A percentile compares a stretch with the other conserved stretches of the same genome.
Evolutionary conservation across 768 basidiomycete genomes (phyloP).

Genomic region (Dentipellis fragilis): DNA sequence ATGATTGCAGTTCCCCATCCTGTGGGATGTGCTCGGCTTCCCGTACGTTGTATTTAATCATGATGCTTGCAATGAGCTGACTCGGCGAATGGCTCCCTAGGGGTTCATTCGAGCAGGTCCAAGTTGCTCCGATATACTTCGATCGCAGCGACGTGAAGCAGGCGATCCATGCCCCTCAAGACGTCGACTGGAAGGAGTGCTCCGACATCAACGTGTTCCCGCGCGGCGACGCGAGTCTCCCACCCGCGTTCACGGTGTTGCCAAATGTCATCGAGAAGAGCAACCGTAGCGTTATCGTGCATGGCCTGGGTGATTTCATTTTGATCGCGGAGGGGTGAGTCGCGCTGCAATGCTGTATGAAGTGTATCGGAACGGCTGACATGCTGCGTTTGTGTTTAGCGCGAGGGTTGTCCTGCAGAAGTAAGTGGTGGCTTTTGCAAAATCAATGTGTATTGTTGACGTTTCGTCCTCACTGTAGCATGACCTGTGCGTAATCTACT

Average conservation of each 20-base stretch:
- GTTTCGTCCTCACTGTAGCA: background rate
- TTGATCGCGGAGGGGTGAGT: slow-evolving; percentile 65
- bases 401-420: slow-evolving; percentile 28
- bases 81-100: slow-evolving; percentile 20
- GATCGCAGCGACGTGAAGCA: slow-evolving; percentile 56
- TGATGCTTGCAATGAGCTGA: background rate
- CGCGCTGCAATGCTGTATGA: background rate
- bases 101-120: slow-evolving; percentile 43
- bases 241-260: slow-evolving; percentile 53
- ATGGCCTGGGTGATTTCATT: slow-evolving; percentile 66
- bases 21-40: slow-evolving; percentile 80
- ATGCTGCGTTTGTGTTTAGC: slow-evolving; percentile 4
- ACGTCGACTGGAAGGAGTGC: slow-evolving; percentile 57
- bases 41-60: slow-evolving; percentile 29
- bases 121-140: slow-evolving; percentile 58
- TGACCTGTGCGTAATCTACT: slow-evolving; percentile 4
- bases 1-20: slow-evolving; percentile 37
- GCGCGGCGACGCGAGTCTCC: slow-evolving; percentile 47
- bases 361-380: background rate
- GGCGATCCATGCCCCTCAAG: slow-evolving; percentile 59
- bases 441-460: too few relatives aligned
- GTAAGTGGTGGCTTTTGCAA: slow-evolving; percentile 21
- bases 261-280: slow-evolving; percentile 73
- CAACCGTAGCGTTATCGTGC: slow-evolving; percentile 54
- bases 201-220: slow-evolving; percentile 52